Evolutionary conservation across 352 stramenopile genomes (phyloP), one percentile per base, ranked within the genome.

Genomic region (Peronospora destructor): DNA sequence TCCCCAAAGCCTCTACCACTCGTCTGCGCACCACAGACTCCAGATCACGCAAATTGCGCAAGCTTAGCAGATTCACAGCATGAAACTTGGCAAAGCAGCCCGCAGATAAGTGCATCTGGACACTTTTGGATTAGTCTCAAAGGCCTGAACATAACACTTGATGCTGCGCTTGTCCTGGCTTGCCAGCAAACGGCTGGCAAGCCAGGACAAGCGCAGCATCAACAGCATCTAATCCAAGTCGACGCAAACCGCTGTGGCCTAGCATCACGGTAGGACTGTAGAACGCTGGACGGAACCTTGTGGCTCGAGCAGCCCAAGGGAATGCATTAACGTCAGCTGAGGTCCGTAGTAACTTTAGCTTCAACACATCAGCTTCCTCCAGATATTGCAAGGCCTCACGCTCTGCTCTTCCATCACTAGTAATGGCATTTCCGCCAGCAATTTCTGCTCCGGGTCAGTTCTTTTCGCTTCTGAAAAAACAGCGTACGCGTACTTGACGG

Each of bases 101-200:
- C 10, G 49, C 2, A 44, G 4, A 32, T 64, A 45, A 32, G 29
- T 38, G 33, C 62, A 63, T 32, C 34, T 45, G 26, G 53, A 40
- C 38, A 49, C 30, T 9, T 52, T 29, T 6, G 45, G 26, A 13
- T 37, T 32, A 5, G 14, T 46, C 10, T 54, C 38, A 14, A 49
- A 14, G 12, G 44, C 49, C 23, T 73, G 60, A 7, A 87, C 54
- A 52, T 73, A 87, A 33, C 73, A 85, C 59, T 77, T 82, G 49
- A 84, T 49, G 32, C 59, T 80, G 52, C 71, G 73, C 38, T 87
- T 87, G 62, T 85, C 69, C 46, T 87, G 73, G 40, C 60, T 76
- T 9, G 85, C 52, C 32, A 87, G 32, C 30, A 82, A 47, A 7
- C 64, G 71, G 32, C 64, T 85, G 32, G 52, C 85, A 9, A 76